These are phyloP conservation scores for Cyamopsis tetragonoloba DNA, from an alignment of 306 rosid species.

Conservation along the genomic window DNA sequence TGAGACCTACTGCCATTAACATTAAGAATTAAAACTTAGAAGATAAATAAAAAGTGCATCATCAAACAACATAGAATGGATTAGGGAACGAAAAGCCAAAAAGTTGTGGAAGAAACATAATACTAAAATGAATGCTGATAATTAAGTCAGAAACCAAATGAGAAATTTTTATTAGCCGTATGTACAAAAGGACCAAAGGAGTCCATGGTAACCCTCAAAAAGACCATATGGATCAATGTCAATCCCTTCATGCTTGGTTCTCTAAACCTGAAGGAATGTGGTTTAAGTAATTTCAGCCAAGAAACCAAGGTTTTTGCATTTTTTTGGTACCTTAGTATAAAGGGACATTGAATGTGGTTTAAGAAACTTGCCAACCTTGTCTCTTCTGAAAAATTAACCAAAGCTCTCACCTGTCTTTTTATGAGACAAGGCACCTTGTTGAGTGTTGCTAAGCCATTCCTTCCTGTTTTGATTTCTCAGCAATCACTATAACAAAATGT, in stretches of 20 bases:
- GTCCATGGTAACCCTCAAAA: slow-evolving; percentile 21
- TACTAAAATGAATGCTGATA: slow-evolving; percentile 3
- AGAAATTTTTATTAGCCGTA: slow-evolving; percentile 37
- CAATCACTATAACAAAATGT: slow-evolving; percentile 17
- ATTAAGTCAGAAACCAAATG: slow-evolving; percentile 26
- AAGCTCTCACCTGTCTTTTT: slow-evolving; percentile 15
- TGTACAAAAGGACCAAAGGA: slow-evolving; percentile 40
- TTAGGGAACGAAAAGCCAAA: not conserved
- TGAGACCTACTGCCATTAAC: no score
- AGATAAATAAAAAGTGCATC: not conserved
- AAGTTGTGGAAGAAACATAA: not conserved
- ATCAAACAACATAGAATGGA: not conserved
- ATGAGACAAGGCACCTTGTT: slow-evolving; percentile 10
- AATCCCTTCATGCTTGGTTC: slow-evolving; percentile 19
- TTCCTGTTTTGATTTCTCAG: slow-evolving; percentile 29
- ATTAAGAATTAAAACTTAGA: not conserved
- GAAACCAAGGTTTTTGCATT: slow-evolving; percentile 35
- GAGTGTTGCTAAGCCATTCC: slow-evolving; percentile 16
- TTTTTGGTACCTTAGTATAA: slow-evolving; percentile 17
- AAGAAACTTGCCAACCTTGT: slow-evolving; percentile 15
- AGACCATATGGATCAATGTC: slow-evolving; percentile 17
- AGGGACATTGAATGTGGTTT: slow-evolving; percentile 5
- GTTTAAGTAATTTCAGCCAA: no score
- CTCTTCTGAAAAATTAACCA: not conserved
- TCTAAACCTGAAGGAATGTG: slow-evolving; percentile 22